phyloP scores from a whole-genome alignment of 768 basidiomycete species.

The Royoungia palumana region DNA sequence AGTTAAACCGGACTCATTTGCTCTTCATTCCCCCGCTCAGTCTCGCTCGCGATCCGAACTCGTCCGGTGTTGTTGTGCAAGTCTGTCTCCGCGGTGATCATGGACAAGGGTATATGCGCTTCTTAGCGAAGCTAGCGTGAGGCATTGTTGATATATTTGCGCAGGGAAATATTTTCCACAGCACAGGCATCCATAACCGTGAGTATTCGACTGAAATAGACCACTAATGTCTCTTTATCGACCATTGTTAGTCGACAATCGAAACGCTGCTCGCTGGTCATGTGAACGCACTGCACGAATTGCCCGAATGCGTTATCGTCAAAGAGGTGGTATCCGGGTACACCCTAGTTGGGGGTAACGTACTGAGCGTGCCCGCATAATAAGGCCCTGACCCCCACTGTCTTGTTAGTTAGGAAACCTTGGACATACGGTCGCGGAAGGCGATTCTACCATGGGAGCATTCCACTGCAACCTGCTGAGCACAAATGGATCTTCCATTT shows the following conservation, averaged over 20 bases:
- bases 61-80: constrained; percentile 24
- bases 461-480: constrained; percentile 17
- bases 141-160: constrained; percentile 1
- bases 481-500: constrained; percentile 29
- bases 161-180: constrained; percentile 7
- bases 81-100: constrained; percentile 17
- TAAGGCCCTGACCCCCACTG: constrained; percentile 4
- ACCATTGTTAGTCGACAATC: constrained; percentile 15
- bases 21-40: constrained; percentile 20
- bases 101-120: constrained; percentile 21
- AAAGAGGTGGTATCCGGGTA: constrained; percentile 13
- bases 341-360: constrained; percentile 19
- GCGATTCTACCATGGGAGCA: constrained; percentile 21
- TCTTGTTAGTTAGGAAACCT: constrained; percentile 19
- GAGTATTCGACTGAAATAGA: constrained; percentile 1
- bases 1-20: constrained; percentile 22
- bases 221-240: background rate
- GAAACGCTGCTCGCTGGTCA: constrained; percentile 25
- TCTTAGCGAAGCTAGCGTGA: too few species aligned
- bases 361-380: background rate
- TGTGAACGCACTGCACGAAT: constrained; percentile 4
- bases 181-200: constrained; percentile 21
- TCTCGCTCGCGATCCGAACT: background rate
- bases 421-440: constrained; percentile 30
- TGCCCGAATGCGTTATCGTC: constrained; percentile 18